Base-by-base conservation (phyloP, 2,329 filamentous ascomycete species). In the Penicillium polonicum region DNA sequence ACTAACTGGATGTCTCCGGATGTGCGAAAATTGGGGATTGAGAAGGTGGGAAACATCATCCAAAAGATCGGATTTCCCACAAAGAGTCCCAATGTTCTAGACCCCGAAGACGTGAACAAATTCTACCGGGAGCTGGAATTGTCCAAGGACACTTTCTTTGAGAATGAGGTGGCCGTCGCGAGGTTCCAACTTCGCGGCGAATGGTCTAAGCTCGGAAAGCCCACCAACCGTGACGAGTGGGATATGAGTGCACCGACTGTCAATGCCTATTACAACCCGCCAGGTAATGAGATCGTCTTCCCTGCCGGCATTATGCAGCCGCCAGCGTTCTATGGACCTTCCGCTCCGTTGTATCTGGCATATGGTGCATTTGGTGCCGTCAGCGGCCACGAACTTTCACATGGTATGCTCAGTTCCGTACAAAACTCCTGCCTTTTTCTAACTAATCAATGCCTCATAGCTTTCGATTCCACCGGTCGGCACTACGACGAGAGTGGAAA, bases 291-390 rank as follows among this genome's bases (percentile, higher is more conserved):
- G 65, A 89, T 90, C 45, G 83, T 86, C 4, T 88, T 90, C 69
- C 85, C 85, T 0, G 86, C 86, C 0, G 88, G 85, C 0, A 88
- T 89, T 56, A 85, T 88, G 82, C 87, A 90, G 68, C 82, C 83
- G 3, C 87, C 88, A 0, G 77, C 86, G 2, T 90, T 89, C 66
- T 83, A 87, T 58, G 80, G 83, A 12, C 68, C 71, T 6, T 75
- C 81, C 5, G 79, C 88, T 0, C 88, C 88, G 0, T 75, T 82
- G 25, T 90, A 89, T 64, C 74, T 90, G 38, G 82, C 82, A 10
- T 91, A 89, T 68, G 87, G 87, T n/a, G 84, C 83, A 0, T 87
- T 90, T 68, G 88, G 87, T 0, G 81, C 84, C 1, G 82, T 89
- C 2, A 84, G 83, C 9, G 88, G 87, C 2, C 88, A 90, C 66